Conservation (phyloP, 257 asterid species). For the Primulina huaijiensis region DNA sequence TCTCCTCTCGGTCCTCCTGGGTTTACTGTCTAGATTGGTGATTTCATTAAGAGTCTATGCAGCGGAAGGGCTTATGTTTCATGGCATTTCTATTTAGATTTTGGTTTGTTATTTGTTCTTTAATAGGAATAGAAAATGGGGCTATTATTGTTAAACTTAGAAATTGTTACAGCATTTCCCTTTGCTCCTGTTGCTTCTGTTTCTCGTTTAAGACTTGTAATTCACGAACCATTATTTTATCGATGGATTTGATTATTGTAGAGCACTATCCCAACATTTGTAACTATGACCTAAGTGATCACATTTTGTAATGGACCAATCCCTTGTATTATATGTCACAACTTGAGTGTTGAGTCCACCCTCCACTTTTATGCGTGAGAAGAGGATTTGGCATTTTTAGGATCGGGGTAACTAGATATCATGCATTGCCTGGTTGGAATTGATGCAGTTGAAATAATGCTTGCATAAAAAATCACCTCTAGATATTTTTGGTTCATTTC, state of each 20-base stretch:
- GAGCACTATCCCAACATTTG: constrained; percentile 1
- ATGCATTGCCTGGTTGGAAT: neutral
- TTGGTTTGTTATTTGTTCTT: neutral
- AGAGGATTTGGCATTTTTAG: neutral
- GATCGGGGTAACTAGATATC: neutral
- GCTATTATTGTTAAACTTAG: neutral
- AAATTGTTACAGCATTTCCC: neutral
- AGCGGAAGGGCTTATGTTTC: neutral
- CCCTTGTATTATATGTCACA: constrained; percentile 4
- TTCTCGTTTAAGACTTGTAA: constrained; percentile 6
- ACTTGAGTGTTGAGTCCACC: neutral
- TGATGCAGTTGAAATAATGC: neutral
- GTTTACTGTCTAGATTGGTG: too few species aligned
- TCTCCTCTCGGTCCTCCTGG: too few species aligned
- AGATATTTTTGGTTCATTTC: neutral
- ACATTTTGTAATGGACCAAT: neutral
- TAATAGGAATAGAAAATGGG: too few species aligned
- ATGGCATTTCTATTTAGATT: neutral
- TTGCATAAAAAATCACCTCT: neutral
- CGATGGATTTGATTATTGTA: neutral
- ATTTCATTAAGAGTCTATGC: too few species aligned
- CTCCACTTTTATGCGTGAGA: neutral
- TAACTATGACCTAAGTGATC: neutral
- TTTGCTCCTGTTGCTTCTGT: neutral
- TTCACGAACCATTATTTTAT: neutral